Percentiles rank a stretch among this genome's conserved stretches.
Conservation (phyloP, 805 yeast genomes). For the Phaffomyces opuntiae region DNA sequence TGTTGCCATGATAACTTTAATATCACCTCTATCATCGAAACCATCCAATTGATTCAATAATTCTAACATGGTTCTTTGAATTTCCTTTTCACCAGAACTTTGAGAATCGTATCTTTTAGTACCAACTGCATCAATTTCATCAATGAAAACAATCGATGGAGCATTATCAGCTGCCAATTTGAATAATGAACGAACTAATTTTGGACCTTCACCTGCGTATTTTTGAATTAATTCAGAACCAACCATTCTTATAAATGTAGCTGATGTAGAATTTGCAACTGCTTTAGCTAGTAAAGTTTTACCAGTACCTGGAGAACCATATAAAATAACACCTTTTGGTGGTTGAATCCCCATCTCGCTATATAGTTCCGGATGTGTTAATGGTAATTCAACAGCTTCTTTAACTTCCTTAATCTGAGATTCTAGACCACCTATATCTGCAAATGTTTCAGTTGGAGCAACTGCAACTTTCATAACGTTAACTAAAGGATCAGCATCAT, state of each 20-base stretch:
- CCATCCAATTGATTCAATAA: slow-evolving; percentile 93
- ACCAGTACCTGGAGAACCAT: slow-evolving; percentile 98
- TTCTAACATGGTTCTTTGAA: slow-evolving; percentile 97
- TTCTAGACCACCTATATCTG: slow-evolving; percentile 96
- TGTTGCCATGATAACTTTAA: slow-evolving; percentile 97
- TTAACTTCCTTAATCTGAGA: slow-evolving; percentile 95
- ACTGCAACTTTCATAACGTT: slow-evolving; percentile 97
- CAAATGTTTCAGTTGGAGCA: slow-evolving; percentile 93
- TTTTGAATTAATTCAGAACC: slow-evolving; percentile 97
- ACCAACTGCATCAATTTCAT: slow-evolving; percentile 98
- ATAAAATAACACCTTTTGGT: slow-evolving; percentile 94
- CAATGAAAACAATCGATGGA: slow-evolving; percentile 96
- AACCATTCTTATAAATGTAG: slow-evolving; percentile 91
- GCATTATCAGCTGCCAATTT: slow-evolving; percentile 96
- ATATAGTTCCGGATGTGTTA: slow-evolving; percentile 93
- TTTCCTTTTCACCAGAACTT: slow-evolving; percentile 95
- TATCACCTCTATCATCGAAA: slow-evolving; percentile 94
- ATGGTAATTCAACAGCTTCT: slow-evolving; percentile 92
- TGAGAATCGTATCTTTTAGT: slow-evolving; percentile 87
- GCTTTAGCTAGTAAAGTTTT: slow-evolving; percentile 94
- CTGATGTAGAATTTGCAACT: slow-evolving; percentile 96
- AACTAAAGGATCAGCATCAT: slow-evolving; percentile 97
- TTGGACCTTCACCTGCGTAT: slow-evolving; percentile 96
- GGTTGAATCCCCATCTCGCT: slow-evolving; percentile 99
- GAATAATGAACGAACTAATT: slow-evolving; percentile 88